Evolutionary conservation across 2,329 filamentous ascomycete genomes (phyloP).

Genomic region (Hypoxylon sp.): DNA sequence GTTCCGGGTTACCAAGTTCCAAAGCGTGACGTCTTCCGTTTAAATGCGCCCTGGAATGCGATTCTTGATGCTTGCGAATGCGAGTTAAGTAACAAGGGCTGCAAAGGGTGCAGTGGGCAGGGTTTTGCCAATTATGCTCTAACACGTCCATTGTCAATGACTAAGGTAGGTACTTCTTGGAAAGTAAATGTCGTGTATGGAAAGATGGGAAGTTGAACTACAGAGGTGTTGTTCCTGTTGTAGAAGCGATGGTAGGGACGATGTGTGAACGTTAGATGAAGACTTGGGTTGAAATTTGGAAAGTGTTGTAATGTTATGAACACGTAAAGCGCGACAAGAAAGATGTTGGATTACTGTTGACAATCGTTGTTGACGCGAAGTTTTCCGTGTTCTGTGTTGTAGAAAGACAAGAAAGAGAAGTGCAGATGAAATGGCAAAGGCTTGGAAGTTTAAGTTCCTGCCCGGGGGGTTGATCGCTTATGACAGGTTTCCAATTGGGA

Average conservation of each 20-base stretch:
- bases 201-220: conserved; percentile 4
- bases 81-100: conserved; percentile 4
- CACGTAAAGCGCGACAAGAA: conserved; percentile 2
- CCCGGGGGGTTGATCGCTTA: conserved; percentile 12
- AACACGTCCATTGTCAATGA: conserved; percentile 29
- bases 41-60: not conserved
- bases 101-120: conserved; percentile 19
- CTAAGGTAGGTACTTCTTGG: not conserved
- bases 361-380: conserved; percentile 12
- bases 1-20: conserved; percentile 5
- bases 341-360: conserved; percentile 5
- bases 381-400: conserved; percentile 1
- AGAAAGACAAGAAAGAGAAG: conserved; percentile 15
- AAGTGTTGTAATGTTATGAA: conserved; percentile 9
- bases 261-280: conserved; percentile 1
- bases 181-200: not conserved
- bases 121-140: conserved; percentile 27
- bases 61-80: not conserved
- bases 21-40: conserved; percentile 2
- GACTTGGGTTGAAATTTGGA: conserved; percentile 1
- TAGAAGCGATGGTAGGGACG: not conserved
- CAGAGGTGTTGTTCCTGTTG: not conserved
- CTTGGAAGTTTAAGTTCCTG: conserved; percentile 9
- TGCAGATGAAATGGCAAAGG: conserved; percentile 4
- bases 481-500: conserved; percentile 4